Base-by-base conservation (phyloP, 805 yeast species). In the Zygotorulaspora danielsina region DNA sequence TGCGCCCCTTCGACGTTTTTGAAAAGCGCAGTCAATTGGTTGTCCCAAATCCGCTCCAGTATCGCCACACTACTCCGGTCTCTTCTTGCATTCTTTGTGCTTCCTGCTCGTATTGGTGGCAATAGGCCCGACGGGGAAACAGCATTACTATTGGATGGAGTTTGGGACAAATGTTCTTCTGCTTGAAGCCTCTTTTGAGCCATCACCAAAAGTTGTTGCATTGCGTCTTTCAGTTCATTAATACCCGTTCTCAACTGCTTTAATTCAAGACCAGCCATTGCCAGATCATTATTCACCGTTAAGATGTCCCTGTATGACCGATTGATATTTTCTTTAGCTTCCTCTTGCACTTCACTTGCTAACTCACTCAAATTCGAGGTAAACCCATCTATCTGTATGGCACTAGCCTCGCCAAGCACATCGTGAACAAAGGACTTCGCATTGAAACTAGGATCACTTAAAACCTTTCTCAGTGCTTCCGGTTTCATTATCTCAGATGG, bases 1-100 rank as follows among this genome's bases (percentile, higher is more conserved):
- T 84, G 89, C 1, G 95, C 88, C n/a, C 96, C 94, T 48, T 89
- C 96, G 11, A 89, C 95, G 46, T 83, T 86, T 50, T 78, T 78
- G 60, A 81, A 87, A 36, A 88, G 64, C 6, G 76, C 72, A 39
- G 74, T 76, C 54, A 88, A 66, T 54, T 84, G 87, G 30, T 70
- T 69, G 11, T 79, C 83, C 96, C 96, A 87, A 69, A 84, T 75
- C 51, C 79, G 79, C 57, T 85, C 90, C 36, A 88, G 65, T 38
- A 84, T 76, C 38, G 82, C 52, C 36, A 87, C 77, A 39, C 88
- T 79, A 44, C 81, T 77, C 30, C 95, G 68, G 56, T 83, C 87
- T 37, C 68, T 65, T 38, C 45, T 55, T 27, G 32, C 46, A n/a
- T 27, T 31, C 19, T 44, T 35, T 2, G 45, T 36, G 11, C 34